phyloP scores from a whole-genome alignment of 768 basidiomycete genomes.

The Lentinula sp. region DNA sequence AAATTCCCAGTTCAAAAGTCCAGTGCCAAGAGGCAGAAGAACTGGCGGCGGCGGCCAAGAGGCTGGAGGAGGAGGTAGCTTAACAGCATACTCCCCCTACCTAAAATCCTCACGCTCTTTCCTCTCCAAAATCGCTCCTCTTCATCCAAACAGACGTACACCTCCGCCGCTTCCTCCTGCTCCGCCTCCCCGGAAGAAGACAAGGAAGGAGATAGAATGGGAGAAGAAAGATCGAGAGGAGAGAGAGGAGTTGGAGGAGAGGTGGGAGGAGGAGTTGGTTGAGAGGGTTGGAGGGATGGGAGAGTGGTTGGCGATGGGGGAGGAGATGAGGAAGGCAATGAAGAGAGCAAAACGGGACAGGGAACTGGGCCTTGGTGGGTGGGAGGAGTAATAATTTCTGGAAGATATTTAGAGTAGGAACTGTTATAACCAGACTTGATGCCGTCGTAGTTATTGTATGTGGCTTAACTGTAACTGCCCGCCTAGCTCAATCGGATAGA shows the following conservation, averaged over 20 bases:
- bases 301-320: conserved; percentile 42
- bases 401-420: no score
- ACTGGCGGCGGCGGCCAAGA: background rate
- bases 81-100: conserved; percentile 53
- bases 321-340: conserved; percentile 46
- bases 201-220: conserved; percentile 66
- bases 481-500: conserved; percentile 65
- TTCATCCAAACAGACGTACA: conserved; percentile 67
- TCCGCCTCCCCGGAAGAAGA: conserved; percentile 69
- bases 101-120: conserved; percentile 57
- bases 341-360: conserved; percentile 56
- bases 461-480: conserved; percentile 20
- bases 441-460: background rate
- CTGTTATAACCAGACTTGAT: no score
- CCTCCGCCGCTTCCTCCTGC: conserved; percentile 71
- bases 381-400: conserved; percentile 34
- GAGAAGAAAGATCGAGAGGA: conserved; percentile 82
- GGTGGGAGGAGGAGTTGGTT: conserved; percentile 74
- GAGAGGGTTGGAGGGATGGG: conserved; percentile 68
- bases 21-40: conserved; percentile 10
- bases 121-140: conserved; percentile 65
- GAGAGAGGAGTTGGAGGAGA: conserved; percentile 69
- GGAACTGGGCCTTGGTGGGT: conserved; percentile 45
- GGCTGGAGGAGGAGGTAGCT: background rate
- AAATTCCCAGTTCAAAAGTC: conserved; percentile 48